Base-by-base conservation (phyloP, 805 yeast species). In the Candida sonorensis region DNA sequence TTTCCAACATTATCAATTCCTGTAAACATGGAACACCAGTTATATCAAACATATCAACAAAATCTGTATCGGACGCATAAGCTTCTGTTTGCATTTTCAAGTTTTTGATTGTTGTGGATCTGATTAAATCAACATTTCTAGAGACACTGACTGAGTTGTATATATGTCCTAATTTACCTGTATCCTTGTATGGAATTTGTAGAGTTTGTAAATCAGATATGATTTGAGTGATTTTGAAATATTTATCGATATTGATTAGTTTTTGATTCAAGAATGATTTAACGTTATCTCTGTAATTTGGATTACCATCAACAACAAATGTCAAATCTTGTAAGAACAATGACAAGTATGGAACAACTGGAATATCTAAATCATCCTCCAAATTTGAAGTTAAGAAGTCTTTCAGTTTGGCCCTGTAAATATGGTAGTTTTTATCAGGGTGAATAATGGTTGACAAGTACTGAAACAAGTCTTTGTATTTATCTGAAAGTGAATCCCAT, bases 291-390 rank as follows among this genome's bases (percentile, higher is more conserved):
- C 88, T 64, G 51, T 62, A 77, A 45, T 75, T 78, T 24, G 81
- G 69, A 50, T 82, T 82, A n/a, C 92, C 90, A 44, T 83, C 94
- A 31, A 77, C 70, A n/a, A 81, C 75, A 58, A 82, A 81, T 0
- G 88, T 81, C 46, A 83, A 63, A 55, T 83, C 94, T 55, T 81
- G 92, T 27, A 83, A 59, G 52, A 80, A 82, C 33, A 83, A 58
- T 28, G 81, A 77, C 36, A 82, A 67, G 50, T 81, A 83, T 12
- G 94, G 94, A 23, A 83, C 88, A 14, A 75, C 69, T 0, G 88
- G 86, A 14, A 76, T 61, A 36, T 61, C 69, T 51, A 58, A 57
- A 46, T 39, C 55, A 46, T 40, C 63, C 22, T 58, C 60, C 18
- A 51, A 31, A 24, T 69, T 73, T 29, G 70, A 64, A 13, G 66